Conservation (phyloP, 1,139 yeast genomes). For the Nakaseomyces glabratus region DNA sequence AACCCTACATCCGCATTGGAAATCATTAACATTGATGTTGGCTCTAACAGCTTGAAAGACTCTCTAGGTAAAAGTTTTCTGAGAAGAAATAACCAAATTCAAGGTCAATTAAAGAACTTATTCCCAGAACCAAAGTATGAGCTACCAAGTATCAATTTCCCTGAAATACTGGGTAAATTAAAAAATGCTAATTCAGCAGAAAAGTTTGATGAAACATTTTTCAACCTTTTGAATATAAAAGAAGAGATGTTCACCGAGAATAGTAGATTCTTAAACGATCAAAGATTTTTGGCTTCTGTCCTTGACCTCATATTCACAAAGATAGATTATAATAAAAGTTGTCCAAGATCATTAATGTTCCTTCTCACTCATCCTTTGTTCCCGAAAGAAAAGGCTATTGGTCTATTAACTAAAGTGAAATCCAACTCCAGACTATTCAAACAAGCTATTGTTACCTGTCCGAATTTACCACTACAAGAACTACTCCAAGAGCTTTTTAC, state of each 20-base stretch:
- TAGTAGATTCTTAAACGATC: constrained; percentile 57
- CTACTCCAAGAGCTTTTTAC: constrained; percentile 49
- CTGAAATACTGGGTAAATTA: constrained; percentile 22
- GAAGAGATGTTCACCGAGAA: constrained; percentile 50
- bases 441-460: constrained; percentile 75
- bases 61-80: constrained; percentile 58
- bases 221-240: constrained; percentile 27
- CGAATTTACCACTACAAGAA: constrained; percentile 56
- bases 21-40: constrained; percentile 49
- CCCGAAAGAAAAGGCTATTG: constrained; percentile 51
- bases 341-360: constrained; percentile 62
- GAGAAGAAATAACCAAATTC: constrained; percentile 14
- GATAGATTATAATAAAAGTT: constrained; percentile 14
- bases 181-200: constrained; percentile 12
- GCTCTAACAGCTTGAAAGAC: constrained; percentile 62
- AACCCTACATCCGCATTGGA: constrained; percentile 30
- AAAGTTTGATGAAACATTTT: constrained; percentile 29
- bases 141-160: constrained; percentile 22
- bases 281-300: constrained; percentile 44
- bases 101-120: constrained; percentile 20
- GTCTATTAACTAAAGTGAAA: constrained; percentile 44
- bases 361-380: constrained; percentile 80
- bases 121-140: constrained; percentile 17
- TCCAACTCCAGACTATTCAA: constrained; percentile 55
- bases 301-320: constrained; percentile 39